Base-by-base conservation (phyloP, 441 rosid species). In the Melastoma candidum region DNA sequence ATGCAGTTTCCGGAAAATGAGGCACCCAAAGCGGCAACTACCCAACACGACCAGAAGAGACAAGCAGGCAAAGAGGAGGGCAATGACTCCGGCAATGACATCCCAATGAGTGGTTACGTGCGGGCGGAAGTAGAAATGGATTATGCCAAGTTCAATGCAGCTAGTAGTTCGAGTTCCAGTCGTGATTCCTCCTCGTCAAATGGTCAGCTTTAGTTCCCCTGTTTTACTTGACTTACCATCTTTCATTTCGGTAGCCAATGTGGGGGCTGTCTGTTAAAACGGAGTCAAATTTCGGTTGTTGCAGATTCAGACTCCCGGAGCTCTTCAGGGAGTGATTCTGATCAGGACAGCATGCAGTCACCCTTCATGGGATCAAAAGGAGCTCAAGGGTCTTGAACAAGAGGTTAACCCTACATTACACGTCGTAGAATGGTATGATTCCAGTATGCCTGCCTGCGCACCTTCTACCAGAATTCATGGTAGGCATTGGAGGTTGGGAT, bases 71-170 rank as follows among this genome's bases (percentile, higher is more conserved):
- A 90, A 11, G 95, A 92, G 46, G 98, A 92, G 53, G 97, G 88
- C 68, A 17, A 17, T 17, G 22, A 17, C 22, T 17, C 22, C 22
- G 22, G 22, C 22, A 97, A 92, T 52, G 95, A 85, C 51, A 82
- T 85, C 75, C 97, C 98, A 1, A 66, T 72, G 56, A 80, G 79
- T 60, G 79, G 72, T 64, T 92, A 83, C 26, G 92, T 95, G n/a
- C 85, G 94, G 0, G 94, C 85, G 25, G 95, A 92, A 74, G 88
- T 92, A 32, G 97, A 88, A 68, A 84, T 82, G 65, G 98, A 92
- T 29, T 3, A 6, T 58, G 81, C 51, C 7, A 45, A 66, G 2
- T 83, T 59, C 6, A 55, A 62, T 45, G 41, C 71, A 13, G 82
- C 80, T 0, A 79, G 82, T 63, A 75, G 87, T 60, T 68, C 73